These are phyloP conservation scores for Mallotus japonicus DNA, from an alignment of 441 rosid genomes.

Conservation along the genomic window DNA sequence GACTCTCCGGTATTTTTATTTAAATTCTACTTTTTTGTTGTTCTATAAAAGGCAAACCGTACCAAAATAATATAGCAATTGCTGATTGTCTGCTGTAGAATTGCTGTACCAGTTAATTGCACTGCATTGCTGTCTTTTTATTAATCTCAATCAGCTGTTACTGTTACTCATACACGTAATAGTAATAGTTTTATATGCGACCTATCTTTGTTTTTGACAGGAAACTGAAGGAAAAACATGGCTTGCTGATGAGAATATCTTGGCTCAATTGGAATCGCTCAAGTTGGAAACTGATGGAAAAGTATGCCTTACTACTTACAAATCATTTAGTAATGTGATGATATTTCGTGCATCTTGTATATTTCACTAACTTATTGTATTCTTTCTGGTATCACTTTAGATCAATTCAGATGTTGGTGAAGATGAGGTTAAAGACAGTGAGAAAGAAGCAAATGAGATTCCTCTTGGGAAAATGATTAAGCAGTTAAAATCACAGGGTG, in stretches of 20 bases:
- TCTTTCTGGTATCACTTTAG: slow-evolving; percentile 39
- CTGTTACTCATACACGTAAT: neutral
- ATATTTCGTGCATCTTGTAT: slow-evolving; percentile 13
- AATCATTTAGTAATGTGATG: slow-evolving; percentile 18
- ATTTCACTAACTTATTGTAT: slow-evolving; percentile 27
- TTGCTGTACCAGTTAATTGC: slow-evolving; percentile 14
- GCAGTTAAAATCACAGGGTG: slow-evolving; percentile 64
- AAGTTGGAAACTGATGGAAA: slow-evolving; percentile 55
- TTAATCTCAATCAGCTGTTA: neutral
- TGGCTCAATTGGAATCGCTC: slow-evolving; percentile 69
- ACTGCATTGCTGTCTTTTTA: neutral
- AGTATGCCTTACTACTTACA: slow-evolving; percentile 43
- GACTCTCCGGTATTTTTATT: slow-evolving; percentile 52
- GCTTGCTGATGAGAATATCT: slow-evolving; percentile 82
- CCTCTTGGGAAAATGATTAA: slow-evolving; percentile 82
- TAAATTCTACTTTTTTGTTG: slow-evolving; percentile 1
- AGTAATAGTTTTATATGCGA: neutral
- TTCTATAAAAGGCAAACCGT: neutral
- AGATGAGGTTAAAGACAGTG: slow-evolving; percentile 56
- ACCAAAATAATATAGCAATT: neutral
- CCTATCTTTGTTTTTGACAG: slow-evolving; percentile 33
- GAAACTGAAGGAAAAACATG: slow-evolving; percentile 63
- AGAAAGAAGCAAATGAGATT: slow-evolving; percentile 73
- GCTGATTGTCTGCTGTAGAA: slow-evolving; percentile 5
- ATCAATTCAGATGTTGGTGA: slow-evolving; percentile 43